A percentile compares a stretch with the other conserved stretches of the same genome.
Evolutionary conservation across 306 rosid genomes (phyloP).

Genomic region (Sechiopsis laciniata): DNA sequence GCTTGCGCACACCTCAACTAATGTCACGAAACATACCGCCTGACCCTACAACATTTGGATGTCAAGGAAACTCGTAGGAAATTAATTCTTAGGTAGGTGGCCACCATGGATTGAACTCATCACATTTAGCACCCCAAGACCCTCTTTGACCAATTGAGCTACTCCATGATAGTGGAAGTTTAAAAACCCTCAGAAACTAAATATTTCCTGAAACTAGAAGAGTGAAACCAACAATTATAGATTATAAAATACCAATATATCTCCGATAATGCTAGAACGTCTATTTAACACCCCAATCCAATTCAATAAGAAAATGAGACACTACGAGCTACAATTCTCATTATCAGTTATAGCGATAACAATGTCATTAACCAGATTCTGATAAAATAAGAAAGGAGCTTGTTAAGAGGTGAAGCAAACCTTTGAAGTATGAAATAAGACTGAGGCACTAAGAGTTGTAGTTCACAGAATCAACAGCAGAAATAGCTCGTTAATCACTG

Average conservation of each 20-base stretch:
- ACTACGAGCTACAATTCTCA: not conserved
- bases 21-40: no score
- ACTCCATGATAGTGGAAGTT: no score
- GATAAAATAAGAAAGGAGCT: not conserved
- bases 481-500: no score
- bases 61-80: no score
- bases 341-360: not conserved
- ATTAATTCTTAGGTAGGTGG: no score
- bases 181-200: not conserved
- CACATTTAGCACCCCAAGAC: no score
- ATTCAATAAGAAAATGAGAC: not conserved
- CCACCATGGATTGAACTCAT: no score
- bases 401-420: not conserved
- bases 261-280: not conserved
- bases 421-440: not conserved
- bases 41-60: no score
- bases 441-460: no score
- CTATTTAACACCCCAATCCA: not conserved
- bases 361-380: not conserved
- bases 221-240: not conserved
- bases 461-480: no score
- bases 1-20: no score
- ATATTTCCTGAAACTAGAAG: not conserved
- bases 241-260: not conserved
- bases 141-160: no score